Evolutionary conservation across 106 monocot species (phyloP), one percentile per base, ranked within the genome.

Genomic region (Dioscorea alata): DNA sequence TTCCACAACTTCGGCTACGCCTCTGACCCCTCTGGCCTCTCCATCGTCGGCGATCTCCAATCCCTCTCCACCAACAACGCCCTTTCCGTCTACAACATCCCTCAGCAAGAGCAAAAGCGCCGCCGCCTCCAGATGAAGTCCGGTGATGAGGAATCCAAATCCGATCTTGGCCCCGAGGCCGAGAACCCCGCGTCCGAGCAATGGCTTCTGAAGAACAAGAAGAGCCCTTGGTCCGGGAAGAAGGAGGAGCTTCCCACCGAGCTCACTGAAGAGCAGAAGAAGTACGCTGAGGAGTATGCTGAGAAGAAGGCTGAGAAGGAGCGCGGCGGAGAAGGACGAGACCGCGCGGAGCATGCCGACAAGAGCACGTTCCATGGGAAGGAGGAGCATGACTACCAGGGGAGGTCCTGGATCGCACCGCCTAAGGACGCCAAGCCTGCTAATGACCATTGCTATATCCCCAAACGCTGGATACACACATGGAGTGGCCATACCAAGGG

Each of bases 341-440:
- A 79, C 4, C 72, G 64, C 49, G 23, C 28, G 0, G 86, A 84
- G 17, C 64, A 83, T 17, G 77, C 62, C 16, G 89, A 85, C 74
- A 99, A 99, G 83, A 92, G 76, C 52, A 99, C 92, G 5, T 99
- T 99, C 69, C 97, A 99, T 65, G 97, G 97, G 14, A 99, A 92
- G 74, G 97, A 99, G 69, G 92, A 99, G 73, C 59, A 14, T 1
- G 97, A 99, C 56, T 99, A 99, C 65, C 97, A 99, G 74, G 97
- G 92, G 0, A 57, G 92, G 49, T 99, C 97, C 0, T 99, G 97
- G 97, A 81, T 99, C 23, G 69, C 80, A 2, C 85, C 85, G 19
- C 97, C 97, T 4, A 99, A 99, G 71, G 97, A 99, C 59, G 86
- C 85, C 24, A 99, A 99, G 75, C 64, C 97, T 1, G 66, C 75